Evolutionary conservation across 2,329 filamentous ascomycete genomes (phyloP).

Genomic region (Colletotrichum sidae): DNA sequence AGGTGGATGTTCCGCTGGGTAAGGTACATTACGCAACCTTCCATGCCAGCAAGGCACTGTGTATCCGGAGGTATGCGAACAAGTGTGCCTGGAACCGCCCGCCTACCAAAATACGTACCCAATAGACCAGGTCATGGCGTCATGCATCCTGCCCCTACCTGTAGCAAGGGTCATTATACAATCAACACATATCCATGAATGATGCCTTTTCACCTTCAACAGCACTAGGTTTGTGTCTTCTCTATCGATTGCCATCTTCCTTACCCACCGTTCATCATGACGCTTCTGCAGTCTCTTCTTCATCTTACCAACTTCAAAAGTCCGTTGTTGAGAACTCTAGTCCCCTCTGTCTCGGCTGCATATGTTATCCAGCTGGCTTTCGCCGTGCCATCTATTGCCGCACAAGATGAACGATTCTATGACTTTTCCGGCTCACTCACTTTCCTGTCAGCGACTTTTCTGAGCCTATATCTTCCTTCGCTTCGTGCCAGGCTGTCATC

Average conservation of each 20-base stretch:
- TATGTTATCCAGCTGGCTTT: slow-evolving; percentile 72
- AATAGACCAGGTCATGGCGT: slow-evolving; percentile 27
- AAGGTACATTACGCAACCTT: too few relatives aligned
- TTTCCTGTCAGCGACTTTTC: slow-evolving; percentile 72
- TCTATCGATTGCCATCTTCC: neutral
- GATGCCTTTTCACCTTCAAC: too few relatives aligned
- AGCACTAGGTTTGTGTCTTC: too few relatives aligned
- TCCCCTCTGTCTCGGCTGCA: slow-evolving; percentile 71
- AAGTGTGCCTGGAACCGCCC: too few relatives aligned
- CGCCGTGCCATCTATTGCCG: slow-evolving; percentile 70
- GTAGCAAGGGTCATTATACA: neutral
- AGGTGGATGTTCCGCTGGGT: too few relatives aligned
- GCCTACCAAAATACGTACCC: neutral
- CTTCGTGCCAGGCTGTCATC: slow-evolving; percentile 63
- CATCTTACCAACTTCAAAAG: slow-evolving; percentile 70
- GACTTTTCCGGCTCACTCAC: slow-evolving; percentile 75
- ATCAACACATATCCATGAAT: too few relatives aligned
- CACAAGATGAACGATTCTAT: slow-evolving; percentile 74
- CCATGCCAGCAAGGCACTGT: too few relatives aligned
- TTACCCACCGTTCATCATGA: slow-evolving; percentile 41
- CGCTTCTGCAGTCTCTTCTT: slow-evolving; percentile 61
- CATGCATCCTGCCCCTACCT: slow-evolving; percentile 8
- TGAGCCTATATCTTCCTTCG: slow-evolving; percentile 71
- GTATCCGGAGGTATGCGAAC: too few relatives aligned
- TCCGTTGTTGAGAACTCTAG: slow-evolving; percentile 71